A percentile compares a stretch with the other conserved stretches of the same genome.
Conservation (phyloP, 768 basidiomycete species). For the Boletus subparvulus region DNA sequence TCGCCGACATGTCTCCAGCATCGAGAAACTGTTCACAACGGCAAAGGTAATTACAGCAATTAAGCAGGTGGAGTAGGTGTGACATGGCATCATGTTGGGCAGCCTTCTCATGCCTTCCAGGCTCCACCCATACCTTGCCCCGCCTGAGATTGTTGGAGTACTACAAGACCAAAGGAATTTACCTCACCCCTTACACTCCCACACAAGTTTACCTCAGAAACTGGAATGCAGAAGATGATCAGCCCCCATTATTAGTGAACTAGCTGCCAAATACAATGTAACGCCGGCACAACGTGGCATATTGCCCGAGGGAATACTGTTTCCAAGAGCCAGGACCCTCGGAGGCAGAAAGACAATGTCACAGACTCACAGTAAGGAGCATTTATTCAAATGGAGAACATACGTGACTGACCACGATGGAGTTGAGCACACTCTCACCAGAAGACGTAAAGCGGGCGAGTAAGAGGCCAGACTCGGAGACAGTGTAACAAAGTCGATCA, state of each 20-base stretch:
- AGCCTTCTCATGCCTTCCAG: slow-evolving; percentile 26
- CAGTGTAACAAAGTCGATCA: slow-evolving; percentile 26
- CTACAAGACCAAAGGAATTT: slow-evolving; percentile 62
- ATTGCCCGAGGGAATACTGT: slow-evolving; percentile 19
- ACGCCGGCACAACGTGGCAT: slow-evolving; percentile 34
- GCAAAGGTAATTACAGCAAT: slow-evolving; percentile 59
- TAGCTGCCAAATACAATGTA: slow-evolving; percentile 33
- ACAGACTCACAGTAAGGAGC: slow-evolving; percentile 34
- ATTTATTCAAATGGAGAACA: background rate
- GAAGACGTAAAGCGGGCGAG: slow-evolving; percentile 36
- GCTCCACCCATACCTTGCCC: slow-evolving; percentile 65
- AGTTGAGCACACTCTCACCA: slow-evolving; percentile 31
- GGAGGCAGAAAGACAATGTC: slow-evolving; percentile 48
- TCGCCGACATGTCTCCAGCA: background rate
- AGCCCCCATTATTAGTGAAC: slow-evolving; percentile 21
- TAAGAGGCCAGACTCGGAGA: slow-evolving; percentile 25
- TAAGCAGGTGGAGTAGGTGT: slow-evolving; percentile 57
- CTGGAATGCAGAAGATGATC: background rate
- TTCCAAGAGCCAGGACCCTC: slow-evolving; percentile 50
- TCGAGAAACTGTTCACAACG: slow-evolving; percentile 41
- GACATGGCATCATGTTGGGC: background rate
- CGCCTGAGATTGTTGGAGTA: slow-evolving; percentile 47
- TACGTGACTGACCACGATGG: slow-evolving; percentile 2
- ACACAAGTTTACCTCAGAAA: slow-evolving; percentile 29
- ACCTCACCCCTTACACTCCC: slow-evolving; percentile 67